Evolutionary conservation across 2,329 filamentous ascomycete genomes (phyloP), one percentile per base, ranked within the genome.

Genomic region (Parasarocladium wereldwijsianum): DNA sequence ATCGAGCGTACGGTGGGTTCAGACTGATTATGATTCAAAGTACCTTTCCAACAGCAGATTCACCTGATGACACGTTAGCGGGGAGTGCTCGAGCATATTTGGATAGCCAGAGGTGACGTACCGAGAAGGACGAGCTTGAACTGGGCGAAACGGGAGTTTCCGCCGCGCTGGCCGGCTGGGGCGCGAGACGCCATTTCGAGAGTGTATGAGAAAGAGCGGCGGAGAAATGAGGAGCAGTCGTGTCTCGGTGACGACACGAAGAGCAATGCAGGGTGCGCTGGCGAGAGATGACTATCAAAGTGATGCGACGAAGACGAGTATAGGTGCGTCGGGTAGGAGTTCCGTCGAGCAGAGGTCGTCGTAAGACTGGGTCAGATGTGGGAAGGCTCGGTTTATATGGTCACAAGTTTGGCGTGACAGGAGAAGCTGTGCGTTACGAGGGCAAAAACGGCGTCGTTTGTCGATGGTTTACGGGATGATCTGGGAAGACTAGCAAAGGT

Each of bases 41-140:
- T 58, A 92, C 84, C 82, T 98, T 98, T 77, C 90, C 90, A 34
- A 98, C 90, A 35, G 90, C 90, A 44, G 90, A 98, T 66, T 98
- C 90, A 55, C 90, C 87, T 96, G 15, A n/a, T 30, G 10, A 12
- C 6, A 25, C 14, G 22, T 33, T 18, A 33, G 26, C 18, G 11
- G 23, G 14, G n/a, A 9, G 7, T 21, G 8, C n/a, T 22, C 16
- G 26, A 10, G 33, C 6, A 29, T 6, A n/a, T 4, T 10, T 13
- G 5, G 16, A 11, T 5, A 5, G 19, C 11, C 17, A 29, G 30
- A 31, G 23, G 32, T 13, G 33, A 43, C 78, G 43, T 71, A 96
- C 90, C 90, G 41, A 98, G 70, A 51, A 98, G 67, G 42, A 98
- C 90, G 46, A 98, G 72, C 70, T 98, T 98, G 65, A 98, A 98